A percentile compares a stretch with the other conserved stretches of the same genome.
Evolutionary conservation across 2,329 filamentous ascomycete genomes (phyloP).

Genomic region (Fusarium sp.): DNA sequence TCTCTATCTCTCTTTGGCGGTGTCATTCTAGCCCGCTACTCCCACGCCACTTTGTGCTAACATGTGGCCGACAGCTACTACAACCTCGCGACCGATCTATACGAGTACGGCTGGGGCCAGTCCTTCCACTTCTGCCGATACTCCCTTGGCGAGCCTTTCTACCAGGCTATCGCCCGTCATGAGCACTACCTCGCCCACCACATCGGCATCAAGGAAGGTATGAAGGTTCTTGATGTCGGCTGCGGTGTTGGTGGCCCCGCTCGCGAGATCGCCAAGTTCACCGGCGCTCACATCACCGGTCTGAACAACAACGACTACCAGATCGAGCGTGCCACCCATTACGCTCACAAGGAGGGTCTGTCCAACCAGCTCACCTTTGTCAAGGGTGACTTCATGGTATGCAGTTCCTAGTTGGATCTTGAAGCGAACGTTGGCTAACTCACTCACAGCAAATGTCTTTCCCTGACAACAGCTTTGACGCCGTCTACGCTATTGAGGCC

Average conservation of each 20-base stretch:
- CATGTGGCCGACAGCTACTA: slow-evolving; percentile 74
- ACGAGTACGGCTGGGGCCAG: slow-evolving; percentile 96
- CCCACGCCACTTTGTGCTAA: slow-evolving; percentile 24
- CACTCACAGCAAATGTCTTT: slow-evolving; percentile 85
- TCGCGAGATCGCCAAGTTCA: slow-evolving; percentile 95
- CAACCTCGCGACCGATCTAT: slow-evolving; percentile 94
- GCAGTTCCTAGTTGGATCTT: slow-evolving; percentile 18
- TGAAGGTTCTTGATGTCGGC: slow-evolving; percentile 94
- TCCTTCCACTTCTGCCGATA: slow-evolving; percentile 99
- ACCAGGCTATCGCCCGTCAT: slow-evolving; percentile 92
- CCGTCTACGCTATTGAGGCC: slow-evolving; percentile 96
- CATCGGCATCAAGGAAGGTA: slow-evolving; percentile 85
- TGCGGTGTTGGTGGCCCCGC: slow-evolving; percentile 97
- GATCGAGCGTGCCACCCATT: slow-evolving; percentile 90
- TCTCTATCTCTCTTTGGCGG: neutral
- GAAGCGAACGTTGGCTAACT: slow-evolving; percentile 14
- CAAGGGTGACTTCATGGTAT: slow-evolving; percentile 95
- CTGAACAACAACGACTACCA: slow-evolving; percentile 99
- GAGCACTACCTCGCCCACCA: slow-evolving; percentile 96
- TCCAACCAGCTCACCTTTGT: slow-evolving; percentile 83
- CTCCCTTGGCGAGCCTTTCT: slow-evolving; percentile 85
- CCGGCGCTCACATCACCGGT: slow-evolving; percentile 87
- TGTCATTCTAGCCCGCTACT: neutral
- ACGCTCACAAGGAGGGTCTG: slow-evolving; percentile 84
- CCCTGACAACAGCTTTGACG: slow-evolving; percentile 90